Evolutionary conservation across 2,329 filamentous ascomycete genomes (phyloP), one percentile per base, ranked within the genome.

Genomic region (Colletotrichum sp.): DNA sequence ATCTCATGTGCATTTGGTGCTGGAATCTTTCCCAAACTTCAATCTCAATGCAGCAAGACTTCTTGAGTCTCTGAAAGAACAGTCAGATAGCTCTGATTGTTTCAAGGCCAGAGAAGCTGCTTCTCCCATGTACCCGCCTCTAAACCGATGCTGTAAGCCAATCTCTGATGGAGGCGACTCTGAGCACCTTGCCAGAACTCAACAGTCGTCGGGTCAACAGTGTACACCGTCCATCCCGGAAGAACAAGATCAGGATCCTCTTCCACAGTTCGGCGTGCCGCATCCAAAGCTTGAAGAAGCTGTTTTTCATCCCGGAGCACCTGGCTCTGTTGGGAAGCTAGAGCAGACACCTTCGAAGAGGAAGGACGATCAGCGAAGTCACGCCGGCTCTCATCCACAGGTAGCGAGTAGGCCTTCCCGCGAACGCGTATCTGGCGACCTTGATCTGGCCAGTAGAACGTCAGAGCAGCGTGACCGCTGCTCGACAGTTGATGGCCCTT

Each of bases 81-180:
- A n/a, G n/a, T n/a, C n/a, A n/a, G n/a, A n/a, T n/a, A n/a, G n/a
- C n/a, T n/a, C n/a, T n/a, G n/a, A n/a, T n/a, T n/a, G n/a, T n/a
- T n/a, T n/a, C 30, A 62, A 4, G 59, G 59, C 59, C 59, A 62
- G 8, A 62, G 28, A 32, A 34, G 12, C 5, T 34, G 30, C 6
- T 13, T 62, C 1, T 21, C 28, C 59, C 59, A 62, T 5, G 10
- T 13, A 0, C n/a, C n/a, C 2, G 1, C 13, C 12, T 32, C 8
- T 1, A 6, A 5, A 1, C 4, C 16, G 2, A 16, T 3, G 0
- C 30, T 8, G 4, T 62, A 62, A 12, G 28, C 3, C 6, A 62
- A 0, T 32, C 59, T 62, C 2, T 62, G 18, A 8, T 62, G 59
- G 10, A 62, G 59, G 6, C 59, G 59, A 0, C 8, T 32, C 32